These are phyloP conservation scores for Elongisporangium prolatum DNA, from an alignment of 352 stramenopile species.

Conservation along the genomic window DNA sequence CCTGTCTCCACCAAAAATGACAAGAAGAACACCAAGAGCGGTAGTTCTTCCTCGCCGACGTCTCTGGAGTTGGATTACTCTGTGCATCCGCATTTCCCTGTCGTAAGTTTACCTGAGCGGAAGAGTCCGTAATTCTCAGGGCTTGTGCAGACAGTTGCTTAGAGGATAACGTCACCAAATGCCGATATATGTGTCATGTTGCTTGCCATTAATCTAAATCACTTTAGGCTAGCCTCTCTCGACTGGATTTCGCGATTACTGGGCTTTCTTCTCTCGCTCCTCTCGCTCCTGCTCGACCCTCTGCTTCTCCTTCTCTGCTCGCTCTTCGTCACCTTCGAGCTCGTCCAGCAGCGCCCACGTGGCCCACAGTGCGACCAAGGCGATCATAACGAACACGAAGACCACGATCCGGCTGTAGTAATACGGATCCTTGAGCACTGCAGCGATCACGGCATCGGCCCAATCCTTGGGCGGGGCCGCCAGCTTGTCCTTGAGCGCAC, in stretches of 20 bases:
- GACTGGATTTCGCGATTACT: too few species aligned
- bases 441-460: conserved; percentile 57
- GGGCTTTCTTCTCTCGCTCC: conserved; percentile 17
- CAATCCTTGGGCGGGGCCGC: conserved; percentile 52
- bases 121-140: conserved; percentile 8
- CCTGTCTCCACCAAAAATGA: conserved; percentile 12
- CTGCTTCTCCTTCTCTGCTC: conserved; percentile 11
- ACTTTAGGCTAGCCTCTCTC: neutral
- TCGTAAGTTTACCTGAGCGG: conserved; percentile 35
- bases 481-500: conserved; percentile 12
- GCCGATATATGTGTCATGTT: neutral
- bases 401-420: conserved; percentile 46
- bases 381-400: conserved; percentile 42
- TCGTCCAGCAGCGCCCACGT: conserved; percentile 53
- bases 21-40: conserved; percentile 24
- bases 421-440: conserved; percentile 52
- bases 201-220: neutral
- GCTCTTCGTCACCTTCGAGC: conserved; percentile 48
- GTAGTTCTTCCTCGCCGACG: conserved; percentile 5
- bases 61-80: conserved; percentile 53
- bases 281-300: conserved; percentile 19
- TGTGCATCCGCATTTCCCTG: conserved; percentile 64
- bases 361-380: conserved; percentile 45
- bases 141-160: neutral
- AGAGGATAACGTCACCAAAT: neutral